Base-by-base conservation (phyloP, 345 rosid genomes). In the Ceriops zippeliana region DNA sequence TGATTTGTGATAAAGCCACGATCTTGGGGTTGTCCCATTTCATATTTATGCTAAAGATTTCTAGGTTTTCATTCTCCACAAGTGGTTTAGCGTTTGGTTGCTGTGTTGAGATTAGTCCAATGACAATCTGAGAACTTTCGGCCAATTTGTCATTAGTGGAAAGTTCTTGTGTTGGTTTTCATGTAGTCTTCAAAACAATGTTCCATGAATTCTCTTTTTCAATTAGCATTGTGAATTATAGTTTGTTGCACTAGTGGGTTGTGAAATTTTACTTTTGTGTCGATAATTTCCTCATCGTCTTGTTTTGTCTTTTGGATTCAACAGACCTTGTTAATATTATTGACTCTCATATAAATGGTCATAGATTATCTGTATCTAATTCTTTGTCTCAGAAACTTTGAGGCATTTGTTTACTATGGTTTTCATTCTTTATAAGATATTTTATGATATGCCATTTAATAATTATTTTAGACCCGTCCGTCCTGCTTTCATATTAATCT, bases 231-330 rank as follows among this genome's bases (percentile, higher is more conserved):
- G 21, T 49, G 27, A 38, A 68, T 52, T 10, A 2, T 11, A 32
- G 31, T 59, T 6, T 24, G 13, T 52, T 63, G 20, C 52, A 5
- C 5, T 46, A 11, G 11, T 27, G 11, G 31, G 68, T 28, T 11
- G 17, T 13, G n/a, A 26, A 0, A 30, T 9, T 51, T 47, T 11
- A 4, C 16, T 21, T 28, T 27, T 13, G 1, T 63, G 20, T 9
- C 56, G 20, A 19, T 7, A 32, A 46, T 49, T 47, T 16, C 21
- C 21, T 27, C 51, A 15, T 28, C 32, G 49, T 42, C 17, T 24
- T 30, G 16, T 49, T 64, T 24, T 52, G 21, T 65, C 49, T 35
- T 30, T 66, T 68, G 71, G 69, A 65, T 75, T 65, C 32, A 7
- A 31, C 60, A 46, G 42, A 31, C 24, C 31, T 61, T 38, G 35